Evolutionary conservation across 2,329 filamentous ascomycete species (phyloP).

Genomic region (Didymella keratinophila): DNA sequence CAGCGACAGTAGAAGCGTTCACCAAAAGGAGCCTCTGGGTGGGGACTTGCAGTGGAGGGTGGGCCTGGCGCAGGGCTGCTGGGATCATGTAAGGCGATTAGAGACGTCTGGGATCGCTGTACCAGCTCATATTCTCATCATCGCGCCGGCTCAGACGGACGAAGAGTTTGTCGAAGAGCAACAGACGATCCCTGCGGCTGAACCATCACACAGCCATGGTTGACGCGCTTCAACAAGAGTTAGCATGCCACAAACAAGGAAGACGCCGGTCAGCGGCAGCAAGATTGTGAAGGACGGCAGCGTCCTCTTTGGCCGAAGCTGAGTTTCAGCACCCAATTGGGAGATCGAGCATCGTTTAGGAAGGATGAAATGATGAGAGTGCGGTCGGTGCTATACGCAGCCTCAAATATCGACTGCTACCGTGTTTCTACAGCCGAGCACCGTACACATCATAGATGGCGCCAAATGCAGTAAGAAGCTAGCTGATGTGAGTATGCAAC

Average conservation of each 20-base stretch:
- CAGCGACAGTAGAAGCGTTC: constrained; percentile 50
- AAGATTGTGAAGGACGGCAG: constrained; percentile 20
- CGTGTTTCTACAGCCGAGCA: constrained; percentile 11
- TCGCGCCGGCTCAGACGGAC: constrained; percentile 32
- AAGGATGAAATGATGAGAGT: constrained; percentile 27
- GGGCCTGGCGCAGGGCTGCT: constrained; percentile 47
- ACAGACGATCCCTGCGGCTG: constrained; percentile 43
- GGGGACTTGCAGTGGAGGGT: constrained; percentile 42
- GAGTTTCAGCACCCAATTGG: constrained; percentile 38
- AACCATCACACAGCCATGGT: constrained; percentile 35
- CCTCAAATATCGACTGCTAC: constrained; percentile 24
- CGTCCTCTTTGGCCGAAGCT: constrained; percentile 37
- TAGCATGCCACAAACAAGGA: constrained; percentile 29
- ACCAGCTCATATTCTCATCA: constrained; percentile 30
- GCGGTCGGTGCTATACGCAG: constrained; percentile 23
- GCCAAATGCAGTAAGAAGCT: constrained; percentile 6
- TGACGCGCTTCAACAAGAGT: constrained; percentile 25
- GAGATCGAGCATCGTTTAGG: constrained; percentile 33
- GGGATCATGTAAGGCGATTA: constrained; percentile 41
- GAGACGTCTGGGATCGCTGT: constrained; percentile 35
- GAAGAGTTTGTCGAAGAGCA: constrained; percentile 34
- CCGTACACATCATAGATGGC: background rate
- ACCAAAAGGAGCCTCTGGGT: constrained; percentile 46
- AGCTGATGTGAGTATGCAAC: constrained; percentile 1
- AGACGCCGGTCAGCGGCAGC: constrained; percentile 27